Evolutionary conservation across 2,329 filamentous ascomycete species (phyloP).

Genomic region (Microsporum audouinii): DNA sequence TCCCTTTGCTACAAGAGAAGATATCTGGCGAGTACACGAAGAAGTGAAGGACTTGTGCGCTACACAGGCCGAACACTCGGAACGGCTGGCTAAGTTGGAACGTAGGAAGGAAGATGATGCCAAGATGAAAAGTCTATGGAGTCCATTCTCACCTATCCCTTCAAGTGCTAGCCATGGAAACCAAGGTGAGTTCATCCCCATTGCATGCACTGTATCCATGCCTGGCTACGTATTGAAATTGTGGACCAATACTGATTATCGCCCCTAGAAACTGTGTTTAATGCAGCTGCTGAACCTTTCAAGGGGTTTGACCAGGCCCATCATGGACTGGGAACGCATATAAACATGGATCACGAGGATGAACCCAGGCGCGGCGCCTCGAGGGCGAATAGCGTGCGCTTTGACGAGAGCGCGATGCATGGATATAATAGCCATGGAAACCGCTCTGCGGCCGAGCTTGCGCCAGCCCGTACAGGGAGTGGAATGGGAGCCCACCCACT

Average conservation of each 20-base stretch:
- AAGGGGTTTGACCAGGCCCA: constrained; percentile 79
- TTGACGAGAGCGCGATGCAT: constrained; percentile 90
- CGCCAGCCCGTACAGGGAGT: constrained; percentile 63
- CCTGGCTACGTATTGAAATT: not conserved
- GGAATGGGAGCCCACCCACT: constrained; percentile 66
- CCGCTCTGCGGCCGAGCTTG: constrained; percentile 72
- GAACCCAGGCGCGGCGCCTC: constrained; percentile 77
- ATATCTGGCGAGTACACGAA: constrained; percentile 53
- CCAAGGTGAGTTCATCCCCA: constrained; percentile 52
- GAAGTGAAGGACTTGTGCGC: constrained; percentile 52
- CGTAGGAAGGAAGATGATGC: constrained; percentile 52
- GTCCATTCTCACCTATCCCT: constrained; percentile 75
- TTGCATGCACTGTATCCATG: not conserved
- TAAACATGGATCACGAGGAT: constrained; percentile 79
- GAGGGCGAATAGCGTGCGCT: constrained; percentile 90
- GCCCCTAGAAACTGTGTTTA: constrained; percentile 59
- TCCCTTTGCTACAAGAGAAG: constrained; percentile 52
- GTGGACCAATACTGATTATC: not conserved
- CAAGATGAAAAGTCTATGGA: constrained; percentile 74
- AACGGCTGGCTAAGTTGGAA: constrained; percentile 51
- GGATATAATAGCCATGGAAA: constrained; percentile 77
- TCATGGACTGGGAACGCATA: constrained; percentile 63
- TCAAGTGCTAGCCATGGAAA: constrained; percentile 62
- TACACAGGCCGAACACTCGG: constrained; percentile 49
- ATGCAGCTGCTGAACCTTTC: constrained; percentile 73